Evolutionary conservation across 2,329 filamentous ascomycete genomes (phyloP).

Genomic region (Colletotrichum noveboracense): DNA sequence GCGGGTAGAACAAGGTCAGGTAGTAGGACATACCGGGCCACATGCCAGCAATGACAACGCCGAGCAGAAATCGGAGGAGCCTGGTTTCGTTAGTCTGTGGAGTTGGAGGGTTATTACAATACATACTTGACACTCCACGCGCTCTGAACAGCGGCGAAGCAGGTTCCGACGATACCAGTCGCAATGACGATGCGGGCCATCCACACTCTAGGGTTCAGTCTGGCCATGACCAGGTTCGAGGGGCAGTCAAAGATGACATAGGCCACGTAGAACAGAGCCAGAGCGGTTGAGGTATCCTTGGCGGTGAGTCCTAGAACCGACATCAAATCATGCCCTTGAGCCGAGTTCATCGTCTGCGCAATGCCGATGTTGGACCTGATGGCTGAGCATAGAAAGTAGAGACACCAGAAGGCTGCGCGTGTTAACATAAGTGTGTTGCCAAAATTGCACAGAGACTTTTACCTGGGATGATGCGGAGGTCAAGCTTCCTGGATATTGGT

Average conservation of each 20-base stretch:
- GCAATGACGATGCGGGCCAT: slow-evolving; percentile 91
- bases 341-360: slow-evolving; percentile 90
- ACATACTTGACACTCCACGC: slow-evolving; percentile 84
- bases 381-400: slow-evolving; percentile 92
- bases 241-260: slow-evolving; percentile 91
- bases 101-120: neutral
- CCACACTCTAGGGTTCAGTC: slow-evolving; percentile 84
- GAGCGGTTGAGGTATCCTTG: slow-evolving; percentile 81
- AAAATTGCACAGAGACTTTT: neutral
- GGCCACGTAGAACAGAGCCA: slow-evolving; percentile 90
- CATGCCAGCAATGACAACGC: slow-evolving; percentile 89
- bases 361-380: slow-evolving; percentile 92
- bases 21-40: slow-evolving; percentile 97
- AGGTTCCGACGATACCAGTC: slow-evolving; percentile 82
- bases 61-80: slow-evolving; percentile 83
- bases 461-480: slow-evolving; percentile 65
- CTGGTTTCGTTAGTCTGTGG: slow-evolving; percentile 35
- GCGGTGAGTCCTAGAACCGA: slow-evolving; percentile 71
- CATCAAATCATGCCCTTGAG: slow-evolving; percentile 75
- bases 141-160: slow-evolving; percentile 80
- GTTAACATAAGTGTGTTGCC: neutral
- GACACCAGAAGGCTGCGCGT: slow-evolving; percentile 75
- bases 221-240: slow-evolving; percentile 88
- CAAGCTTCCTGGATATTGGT: slow-evolving; percentile 50
- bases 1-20: slow-evolving; percentile 89